phyloP scores from a whole-genome alignment of 2,329 filamentous ascomycete species.

The Aspergillus felis region DNA sequence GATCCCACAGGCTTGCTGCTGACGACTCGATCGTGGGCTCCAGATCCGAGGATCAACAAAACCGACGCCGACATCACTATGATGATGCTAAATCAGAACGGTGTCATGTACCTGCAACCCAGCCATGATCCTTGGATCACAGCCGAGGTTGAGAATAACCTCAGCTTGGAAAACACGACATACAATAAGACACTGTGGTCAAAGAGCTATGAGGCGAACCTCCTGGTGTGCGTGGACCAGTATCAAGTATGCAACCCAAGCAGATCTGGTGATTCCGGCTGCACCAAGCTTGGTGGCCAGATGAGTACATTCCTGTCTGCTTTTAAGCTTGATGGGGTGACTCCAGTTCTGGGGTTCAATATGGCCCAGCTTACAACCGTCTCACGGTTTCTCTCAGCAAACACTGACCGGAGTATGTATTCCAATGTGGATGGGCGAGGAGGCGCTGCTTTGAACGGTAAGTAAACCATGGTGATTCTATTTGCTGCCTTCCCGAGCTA shows the following conservation, averaged over 20 bases:
- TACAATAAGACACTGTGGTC: neutral
- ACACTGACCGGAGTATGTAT: neutral
- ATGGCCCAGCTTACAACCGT: neutral
- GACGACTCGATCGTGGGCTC: slow-evolving; percentile 10
- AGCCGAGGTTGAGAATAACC: slow-evolving; percentile 12
- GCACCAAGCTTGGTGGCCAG: slow-evolving; percentile 9
- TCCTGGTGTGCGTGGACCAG: slow-evolving; percentile 32
- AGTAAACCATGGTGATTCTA: neutral
- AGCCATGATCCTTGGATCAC: slow-evolving; percentile 31
- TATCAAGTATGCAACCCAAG: slow-evolving; percentile 33
- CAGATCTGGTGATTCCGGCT: slow-evolving; percentile 10
- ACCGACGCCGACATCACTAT: slow-evolving; percentile 29
- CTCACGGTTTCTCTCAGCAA: neutral
- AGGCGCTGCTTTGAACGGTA: neutral
- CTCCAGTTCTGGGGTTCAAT: neutral
- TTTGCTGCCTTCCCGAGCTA: too few species aligned
- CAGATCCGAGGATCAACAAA: slow-evolving; percentile 26
- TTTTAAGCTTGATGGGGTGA: neutral
- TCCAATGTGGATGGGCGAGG: slow-evolving; percentile 1
- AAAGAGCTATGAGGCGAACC: neutral
- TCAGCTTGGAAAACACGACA: neutral
- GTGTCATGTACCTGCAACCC: slow-evolving; percentile 20
- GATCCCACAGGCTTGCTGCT: neutral
- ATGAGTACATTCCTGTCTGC: neutral
- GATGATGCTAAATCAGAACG: slow-evolving; percentile 28